These are phyloP conservation scores for Cladophialophora chaetospira DNA, from an alignment of 2,329 filamentous ascomycete species.

Conservation along the genomic window DNA sequence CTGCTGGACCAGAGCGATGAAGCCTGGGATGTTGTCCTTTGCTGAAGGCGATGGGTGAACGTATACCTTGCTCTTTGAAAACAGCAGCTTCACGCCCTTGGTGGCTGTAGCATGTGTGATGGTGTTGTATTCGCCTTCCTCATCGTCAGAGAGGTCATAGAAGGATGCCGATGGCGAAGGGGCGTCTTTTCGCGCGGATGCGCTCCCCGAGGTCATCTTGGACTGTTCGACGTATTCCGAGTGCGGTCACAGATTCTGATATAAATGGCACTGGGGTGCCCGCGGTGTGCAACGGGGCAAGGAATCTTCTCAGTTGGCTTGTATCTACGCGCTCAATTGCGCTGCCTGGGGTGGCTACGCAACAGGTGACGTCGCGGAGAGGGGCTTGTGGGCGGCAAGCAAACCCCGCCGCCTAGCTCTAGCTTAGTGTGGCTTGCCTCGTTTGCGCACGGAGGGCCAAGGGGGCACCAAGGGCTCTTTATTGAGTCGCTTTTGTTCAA, in stretches of 20 bases:
- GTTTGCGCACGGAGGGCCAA: too few relatives aligned
- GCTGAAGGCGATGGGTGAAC: constrained; percentile 90
- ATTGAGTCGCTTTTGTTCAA: too few relatives aligned
- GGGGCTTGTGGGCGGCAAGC: too few relatives aligned
- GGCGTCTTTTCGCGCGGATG: constrained; percentile 32
- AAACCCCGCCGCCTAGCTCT: background rate
- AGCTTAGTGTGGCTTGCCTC: background rate
- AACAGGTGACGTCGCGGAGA: constrained; percentile 14
- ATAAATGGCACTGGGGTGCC: background rate
- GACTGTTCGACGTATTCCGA: background rate
- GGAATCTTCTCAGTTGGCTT: too few relatives aligned
- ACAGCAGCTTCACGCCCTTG: constrained; percentile 87
- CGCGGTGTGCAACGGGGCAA: too few relatives aligned
- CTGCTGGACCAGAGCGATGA: constrained; percentile 89
- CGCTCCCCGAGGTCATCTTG: constrained; percentile 20
- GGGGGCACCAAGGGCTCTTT: too few relatives aligned
- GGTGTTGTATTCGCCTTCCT: constrained; percentile 92
- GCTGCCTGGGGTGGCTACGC: background rate
- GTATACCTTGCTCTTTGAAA: constrained; percentile 98
- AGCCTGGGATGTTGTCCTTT: constrained; percentile 94
- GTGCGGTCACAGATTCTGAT: background rate
- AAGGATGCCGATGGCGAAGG: constrained; percentile 83
- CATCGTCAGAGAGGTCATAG: constrained; percentile 95
- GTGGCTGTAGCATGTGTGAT: constrained; percentile 77
- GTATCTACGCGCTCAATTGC: too few relatives aligned